Conservation (phyloP, 495 filamentous ascomycete species). For the Xylaria longipes region DNA sequence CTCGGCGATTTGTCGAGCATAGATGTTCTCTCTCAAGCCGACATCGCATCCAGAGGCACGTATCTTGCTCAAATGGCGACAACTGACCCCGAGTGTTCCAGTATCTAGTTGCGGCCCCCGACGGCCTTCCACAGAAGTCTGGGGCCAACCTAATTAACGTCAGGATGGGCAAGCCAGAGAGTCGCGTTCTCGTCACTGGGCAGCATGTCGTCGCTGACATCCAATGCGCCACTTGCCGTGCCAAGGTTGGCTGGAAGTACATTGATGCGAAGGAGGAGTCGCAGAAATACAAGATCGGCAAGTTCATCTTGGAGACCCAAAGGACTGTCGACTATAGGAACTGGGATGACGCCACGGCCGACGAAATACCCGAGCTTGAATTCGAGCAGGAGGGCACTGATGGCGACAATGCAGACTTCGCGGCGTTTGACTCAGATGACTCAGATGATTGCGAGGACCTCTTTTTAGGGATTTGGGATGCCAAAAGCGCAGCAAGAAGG, state of each 20-base stretch:
- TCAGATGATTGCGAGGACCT: slow-evolving; percentile 96
- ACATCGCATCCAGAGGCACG: too few species aligned
- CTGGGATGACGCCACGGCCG: slow-evolving; percentile 66
- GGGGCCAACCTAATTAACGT: slow-evolving; percentile 51
- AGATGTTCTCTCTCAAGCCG: background rate
- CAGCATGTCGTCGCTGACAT: slow-evolving; percentile 69
- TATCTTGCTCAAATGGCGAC: background rate
- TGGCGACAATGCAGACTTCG: slow-evolving; percentile 35
- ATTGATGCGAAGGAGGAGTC: slow-evolving; percentile 78
- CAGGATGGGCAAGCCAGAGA: slow-evolving; percentile 60
- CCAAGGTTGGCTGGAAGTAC: slow-evolving; percentile 91
- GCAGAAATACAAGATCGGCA: slow-evolving; percentile 93
- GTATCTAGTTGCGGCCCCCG: slow-evolving; percentile 75
- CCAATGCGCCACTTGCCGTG: slow-evolving; percentile 62
- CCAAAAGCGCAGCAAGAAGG: slow-evolving; percentile 67
- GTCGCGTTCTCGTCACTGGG: slow-evolving; percentile 80
- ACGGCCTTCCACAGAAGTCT: slow-evolving; percentile 34
- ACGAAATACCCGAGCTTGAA: slow-evolving; percentile 30
- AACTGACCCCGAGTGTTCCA: slow-evolving; percentile 2
- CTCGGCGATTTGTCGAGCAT: background rate
- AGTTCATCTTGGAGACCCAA: slow-evolving; percentile 92
- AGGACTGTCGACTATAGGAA: slow-evolving; percentile 67
- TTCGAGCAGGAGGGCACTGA: slow-evolving; percentile 20
- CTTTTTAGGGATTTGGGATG: slow-evolving; percentile 86
- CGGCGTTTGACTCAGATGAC: slow-evolving; percentile 89